Percentiles rank a stretch among this genome's conserved stretches.
Conservation (phyloP, 495 filamentous ascomycete species). For the Penicillium canescens region DNA sequence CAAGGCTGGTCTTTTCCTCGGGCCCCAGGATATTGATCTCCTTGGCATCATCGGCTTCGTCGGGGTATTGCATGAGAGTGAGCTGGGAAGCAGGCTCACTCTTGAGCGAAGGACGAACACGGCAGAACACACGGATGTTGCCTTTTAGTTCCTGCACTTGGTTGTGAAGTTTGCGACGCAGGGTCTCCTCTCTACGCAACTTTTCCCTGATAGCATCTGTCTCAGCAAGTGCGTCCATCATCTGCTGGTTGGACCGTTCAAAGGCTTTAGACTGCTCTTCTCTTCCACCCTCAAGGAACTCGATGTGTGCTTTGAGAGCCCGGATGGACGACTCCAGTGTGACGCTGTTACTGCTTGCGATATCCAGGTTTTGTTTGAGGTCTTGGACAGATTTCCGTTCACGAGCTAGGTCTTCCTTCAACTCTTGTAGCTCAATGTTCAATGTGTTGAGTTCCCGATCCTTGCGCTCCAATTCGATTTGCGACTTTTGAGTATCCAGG, state of each 20-base stretch:
- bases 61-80: constrained; percentile 74
- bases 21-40: constrained; percentile 83
- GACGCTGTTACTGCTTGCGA: constrained; percentile 60
- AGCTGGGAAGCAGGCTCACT: constrained; percentile 57
- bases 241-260: constrained; percentile 69
- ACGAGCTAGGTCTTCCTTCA: constrained; percentile 62
- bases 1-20: constrained; percentile 81
- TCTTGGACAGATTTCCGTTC: constrained; percentile 57
- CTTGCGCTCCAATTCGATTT: constrained; percentile 63
- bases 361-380: constrained; percentile 62
- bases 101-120: constrained; percentile 80
- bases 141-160: constrained; percentile 98
- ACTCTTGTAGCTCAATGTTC: constrained; percentile 49
- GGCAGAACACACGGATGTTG: constrained; percentile 97
- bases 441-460: constrained; percentile 58
- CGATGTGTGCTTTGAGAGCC: constrained; percentile 73
- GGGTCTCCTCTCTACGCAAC: constrained; percentile 85
- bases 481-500: constrained; percentile 62
- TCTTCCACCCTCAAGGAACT: constrained; percentile 84
- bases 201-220: constrained; percentile 75
- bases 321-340: constrained; percentile 72
- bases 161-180: constrained; percentile 91
- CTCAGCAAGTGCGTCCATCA: constrained; percentile 72
- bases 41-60: constrained; percentile 70
- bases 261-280: constrained; percentile 83